Evolutionary conservation across 2,329 filamentous ascomycete species (phyloP).

Genomic region (Trematosphaeria pertusa): DNA sequence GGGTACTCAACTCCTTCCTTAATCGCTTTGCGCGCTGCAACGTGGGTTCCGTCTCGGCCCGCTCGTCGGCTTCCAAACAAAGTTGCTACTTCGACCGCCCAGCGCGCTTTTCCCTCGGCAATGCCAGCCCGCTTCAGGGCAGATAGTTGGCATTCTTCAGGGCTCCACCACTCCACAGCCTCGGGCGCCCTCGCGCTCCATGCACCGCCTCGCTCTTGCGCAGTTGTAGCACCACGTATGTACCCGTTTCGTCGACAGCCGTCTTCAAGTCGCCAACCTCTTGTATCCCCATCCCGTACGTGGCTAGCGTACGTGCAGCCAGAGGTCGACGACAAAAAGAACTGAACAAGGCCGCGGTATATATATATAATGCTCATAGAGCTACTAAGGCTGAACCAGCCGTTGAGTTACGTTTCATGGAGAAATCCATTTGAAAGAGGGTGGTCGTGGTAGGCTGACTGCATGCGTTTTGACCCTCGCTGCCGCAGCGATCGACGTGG

Average conservation of each 20-base stretch:
- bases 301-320: conserved; percentile 45
- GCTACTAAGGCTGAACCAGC: conserved; percentile 58
- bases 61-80: conserved; percentile 1
- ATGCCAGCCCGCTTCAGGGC: conserved; percentile 24
- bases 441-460: too few relatives aligned
- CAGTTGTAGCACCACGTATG: conserved; percentile 59
- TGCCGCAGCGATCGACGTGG: too few relatives aligned
- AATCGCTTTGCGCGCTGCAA: conserved; percentile 14
- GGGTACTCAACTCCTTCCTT: conserved; percentile 31
- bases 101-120: conserved; percentile 17
- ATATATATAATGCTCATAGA: conserved; percentile 55
- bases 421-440: too few relatives aligned
- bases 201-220: conserved; percentile 50
- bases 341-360: conserved; percentile 57
- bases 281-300: conserved; percentile 46
- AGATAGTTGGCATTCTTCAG: conserved; percentile 44
- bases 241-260: conserved; percentile 55
- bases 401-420: too few relatives aligned
- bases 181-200: conserved; percentile 52
- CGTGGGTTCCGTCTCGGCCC: background rate
- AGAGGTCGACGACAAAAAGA: conserved; percentile 60
- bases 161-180: conserved; percentile 51
- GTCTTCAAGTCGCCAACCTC: conserved; percentile 47
- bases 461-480: too few relatives aligned
- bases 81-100: conserved; percentile 1